phyloP scores from a whole-genome alignment of 768 basidiomycete species.

The Boletus tomentosulus region DNA sequence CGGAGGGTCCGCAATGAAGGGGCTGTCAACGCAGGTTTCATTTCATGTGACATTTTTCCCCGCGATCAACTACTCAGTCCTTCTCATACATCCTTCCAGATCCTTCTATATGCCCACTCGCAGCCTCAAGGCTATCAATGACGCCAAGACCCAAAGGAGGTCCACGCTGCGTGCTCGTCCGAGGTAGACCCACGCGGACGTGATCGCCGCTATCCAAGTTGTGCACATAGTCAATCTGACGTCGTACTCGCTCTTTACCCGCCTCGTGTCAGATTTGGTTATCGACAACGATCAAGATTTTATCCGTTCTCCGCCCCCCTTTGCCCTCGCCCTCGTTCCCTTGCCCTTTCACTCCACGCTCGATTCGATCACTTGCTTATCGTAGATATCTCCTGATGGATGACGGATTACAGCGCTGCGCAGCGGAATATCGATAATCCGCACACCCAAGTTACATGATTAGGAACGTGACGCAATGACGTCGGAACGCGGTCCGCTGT shows the following conservation, averaged over 20 bases:
- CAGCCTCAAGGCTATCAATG: too few relatives aligned
- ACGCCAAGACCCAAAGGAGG: too few relatives aligned
- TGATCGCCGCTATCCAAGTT: neutral
- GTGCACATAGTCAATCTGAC: too few relatives aligned
- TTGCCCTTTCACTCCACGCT: neutral
- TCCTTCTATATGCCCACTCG: too few relatives aligned
- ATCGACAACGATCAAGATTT: neutral
- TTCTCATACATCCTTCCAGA: neutral
- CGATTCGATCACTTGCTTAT: neutral
- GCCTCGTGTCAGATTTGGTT: neutral
- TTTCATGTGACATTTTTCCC: neutral
- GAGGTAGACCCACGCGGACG: neutral
- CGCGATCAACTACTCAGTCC: neutral
- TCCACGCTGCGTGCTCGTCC: neutral
- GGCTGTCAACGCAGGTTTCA: neutral
- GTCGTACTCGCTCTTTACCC: neutral
- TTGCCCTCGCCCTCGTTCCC: neutral
- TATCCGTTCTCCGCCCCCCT: neutral
- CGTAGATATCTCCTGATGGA: too few relatives aligned
- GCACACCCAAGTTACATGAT: too few relatives aligned
- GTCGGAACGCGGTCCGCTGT: too few relatives aligned
- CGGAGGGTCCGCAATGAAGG: too few relatives aligned
- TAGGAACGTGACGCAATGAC: too few relatives aligned
- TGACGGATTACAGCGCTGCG: too few relatives aligned
- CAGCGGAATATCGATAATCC: too few relatives aligned